Evolutionary conservation across 2,329 filamentous ascomycete species (phyloP), one percentile per base, ranked within the genome.

Genomic region (Microcyclospora pomicola): DNA sequence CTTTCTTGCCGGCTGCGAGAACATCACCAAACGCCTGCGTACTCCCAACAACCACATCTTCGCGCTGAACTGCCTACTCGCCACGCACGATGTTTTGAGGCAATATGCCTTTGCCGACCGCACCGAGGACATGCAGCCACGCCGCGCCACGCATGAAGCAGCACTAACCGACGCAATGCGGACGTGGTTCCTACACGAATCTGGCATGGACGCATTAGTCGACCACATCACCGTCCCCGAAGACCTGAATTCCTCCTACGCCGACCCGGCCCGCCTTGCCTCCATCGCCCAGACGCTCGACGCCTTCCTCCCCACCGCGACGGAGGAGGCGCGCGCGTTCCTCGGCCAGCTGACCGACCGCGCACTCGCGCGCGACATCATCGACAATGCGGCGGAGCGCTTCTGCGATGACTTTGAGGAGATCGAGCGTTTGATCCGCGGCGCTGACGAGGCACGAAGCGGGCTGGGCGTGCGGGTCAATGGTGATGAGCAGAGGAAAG

Each of bases 241-340:
- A 5, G 46, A 50, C 19, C 42, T 55, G 7, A 40, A 45, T 6
- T 47, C 51, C 2, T 49, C 46, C 6, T 54, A 53, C 40, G 48
- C 49, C 36, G 46, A 53, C 34, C 50, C 52, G 2, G 34, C 39
- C 6, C 46, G 63, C 24, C 66, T 96, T n/a, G 62, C 71, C 1
- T 63, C 68, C 35, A 77, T 80, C 2, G 83, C 83, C 50, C 82
- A 87, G 50, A 72, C 71, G 31, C 68, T 98, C 6, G 91, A 98
- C 53, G 78, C 85, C 43, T 98, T 96, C 62, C 66, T 98, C 15
- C 87, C 91, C 0, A 92, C 85, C 1, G 91, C 88, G 2, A 69
- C 94, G 24, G 88, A 95, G 68, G 91, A 98, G 56, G 87, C 87
- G 2, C 77, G 83, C 49, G 82, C 91, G 36, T 83, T 85, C 42